Conservation (phyloP, 1,284 basidiomycete species). For the Meripilus lineatus region DNA sequence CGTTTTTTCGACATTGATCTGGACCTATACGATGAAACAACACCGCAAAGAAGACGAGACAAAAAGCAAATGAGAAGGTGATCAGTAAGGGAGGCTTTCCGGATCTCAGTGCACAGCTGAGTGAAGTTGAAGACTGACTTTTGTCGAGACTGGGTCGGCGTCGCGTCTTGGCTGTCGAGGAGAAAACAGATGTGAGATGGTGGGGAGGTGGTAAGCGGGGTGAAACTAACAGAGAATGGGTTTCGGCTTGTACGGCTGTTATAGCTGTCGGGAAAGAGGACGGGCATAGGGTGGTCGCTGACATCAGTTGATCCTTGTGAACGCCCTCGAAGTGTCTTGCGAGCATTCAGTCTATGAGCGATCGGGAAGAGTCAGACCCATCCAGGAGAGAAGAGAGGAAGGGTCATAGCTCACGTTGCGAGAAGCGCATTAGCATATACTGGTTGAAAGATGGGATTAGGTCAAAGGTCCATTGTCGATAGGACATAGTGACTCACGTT, state of each 20-base stretch:
- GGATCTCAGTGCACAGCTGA: too few relatives aligned
- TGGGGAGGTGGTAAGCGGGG: too few relatives aligned
- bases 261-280: slow-evolving; percentile 3
- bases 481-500: slow-evolving; percentile 27
- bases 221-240: not conserved
- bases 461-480: not conserved
- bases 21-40: too few relatives aligned
- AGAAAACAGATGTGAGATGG: too few relatives aligned
- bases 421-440: slow-evolving; percentile 36
- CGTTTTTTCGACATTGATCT: too few relatives aligned
- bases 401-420: slow-evolving; percentile 23
- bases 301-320: slow-evolving; percentile 9
- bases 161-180: too few relatives aligned
- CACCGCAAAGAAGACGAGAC: too few relatives aligned
- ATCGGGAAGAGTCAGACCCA: not conserved
- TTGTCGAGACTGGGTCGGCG: too few relatives aligned
- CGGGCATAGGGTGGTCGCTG: slow-evolving; percentile 2
- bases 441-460: slow-evolving; percentile 9
- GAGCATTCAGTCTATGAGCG: not conserved
- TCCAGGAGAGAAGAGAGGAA: not conserved
- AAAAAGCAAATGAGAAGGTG: too few relatives aligned
- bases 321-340: slow-evolving; percentile 5
- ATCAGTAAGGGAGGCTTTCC: too few relatives aligned
- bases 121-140: too few relatives aligned
- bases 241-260: not conserved